Percentiles rank a stretch among this genome's conserved stretches.
phyloP scores from a whole-genome alignment of 352 stramenopile genomes.

The Globisporangium barbulae region DNA sequence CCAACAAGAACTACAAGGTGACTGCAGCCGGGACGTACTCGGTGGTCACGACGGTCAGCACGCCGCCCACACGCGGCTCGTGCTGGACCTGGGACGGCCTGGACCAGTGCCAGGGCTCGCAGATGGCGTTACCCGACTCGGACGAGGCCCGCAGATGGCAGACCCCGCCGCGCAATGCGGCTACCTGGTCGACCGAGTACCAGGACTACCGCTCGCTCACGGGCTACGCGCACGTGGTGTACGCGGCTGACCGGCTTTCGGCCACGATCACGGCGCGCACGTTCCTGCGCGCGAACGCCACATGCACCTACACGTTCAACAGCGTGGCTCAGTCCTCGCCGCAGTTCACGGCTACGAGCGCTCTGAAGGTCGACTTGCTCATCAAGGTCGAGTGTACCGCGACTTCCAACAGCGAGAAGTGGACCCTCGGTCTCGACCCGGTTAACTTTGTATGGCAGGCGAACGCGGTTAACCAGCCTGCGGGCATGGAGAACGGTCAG shows the following conservation, averaged over 20 bases:
- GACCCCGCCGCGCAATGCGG: conserved; percentile 35
- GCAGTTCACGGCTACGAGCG: conserved; percentile 21
- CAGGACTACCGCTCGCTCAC: conserved; percentile 43
- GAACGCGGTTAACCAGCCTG: conserved; percentile 22
- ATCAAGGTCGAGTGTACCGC: conserved; percentile 32
- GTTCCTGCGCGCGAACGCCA: conserved; percentile 22
- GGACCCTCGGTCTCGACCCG: conserved; percentile 43
- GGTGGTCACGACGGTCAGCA: conserved; percentile 25
- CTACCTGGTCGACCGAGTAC: conserved; percentile 27
- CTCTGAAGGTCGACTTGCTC: conserved; percentile 25
- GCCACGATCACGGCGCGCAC: conserved; percentile 42
- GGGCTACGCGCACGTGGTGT: conserved; percentile 47
- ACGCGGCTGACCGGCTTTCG: conserved; percentile 26
- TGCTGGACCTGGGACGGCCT: conserved; percentile 33
- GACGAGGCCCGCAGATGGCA: conserved; percentile 43
- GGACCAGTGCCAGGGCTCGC: conserved; percentile 21
- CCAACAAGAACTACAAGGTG: conserved; percentile 38
- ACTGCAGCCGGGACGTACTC: conserved; percentile 29
- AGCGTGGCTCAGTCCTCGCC: conserved; percentile 18
- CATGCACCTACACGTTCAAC: conserved; percentile 41
- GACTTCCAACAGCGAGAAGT: conserved; percentile 15
- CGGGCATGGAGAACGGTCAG: conserved; percentile 28
- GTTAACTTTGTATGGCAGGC: conserved; percentile 67
- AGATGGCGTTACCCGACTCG: conserved; percentile 16
- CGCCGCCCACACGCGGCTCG: conserved; percentile 16